Conservation (phyloP, 1,284 basidiomycete species). For the Tilletia indica region DNA sequence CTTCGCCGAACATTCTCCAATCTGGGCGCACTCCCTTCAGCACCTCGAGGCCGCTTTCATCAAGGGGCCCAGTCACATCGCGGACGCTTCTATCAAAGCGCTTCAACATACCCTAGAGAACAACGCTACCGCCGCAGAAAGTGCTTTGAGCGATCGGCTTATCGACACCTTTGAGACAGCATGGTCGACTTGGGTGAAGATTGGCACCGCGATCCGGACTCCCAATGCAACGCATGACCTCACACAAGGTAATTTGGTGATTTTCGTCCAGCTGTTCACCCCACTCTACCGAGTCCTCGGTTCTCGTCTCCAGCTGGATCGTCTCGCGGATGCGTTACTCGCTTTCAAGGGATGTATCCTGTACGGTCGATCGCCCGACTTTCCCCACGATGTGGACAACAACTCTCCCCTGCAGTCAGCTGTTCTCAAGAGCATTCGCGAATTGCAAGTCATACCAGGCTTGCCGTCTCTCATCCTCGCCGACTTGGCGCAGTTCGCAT, state of each 20-base stretch:
- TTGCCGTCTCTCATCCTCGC: constrained; percentile 72
- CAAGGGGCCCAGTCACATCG: constrained; percentile 31
- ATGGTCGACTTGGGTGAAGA: constrained; percentile 24
- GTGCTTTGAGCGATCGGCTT: not conserved
- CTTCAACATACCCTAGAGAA: constrained; percentile 58
- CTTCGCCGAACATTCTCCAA: constrained; percentile 42
- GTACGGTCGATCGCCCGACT: constrained; percentile 78
- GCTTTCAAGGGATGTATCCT: constrained; percentile 79
- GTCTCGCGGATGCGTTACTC: constrained; percentile 68
- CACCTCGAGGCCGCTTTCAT: constrained; percentile 37
- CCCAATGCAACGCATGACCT: constrained; percentile 60
- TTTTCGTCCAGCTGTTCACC: constrained; percentile 70
- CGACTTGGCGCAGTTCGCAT: constrained; percentile 79
- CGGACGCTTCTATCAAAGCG: constrained; percentile 50
- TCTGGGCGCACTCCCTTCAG: constrained; percentile 19
- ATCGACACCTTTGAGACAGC: constrained; percentile 8
- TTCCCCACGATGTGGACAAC: constrained; percentile 78
- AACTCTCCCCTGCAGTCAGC: constrained; percentile 75
- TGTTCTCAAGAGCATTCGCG: constrained; percentile 70
- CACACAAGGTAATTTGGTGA: constrained; percentile 82
- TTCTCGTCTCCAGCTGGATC: constrained; percentile 59
- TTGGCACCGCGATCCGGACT: constrained; percentile 28
- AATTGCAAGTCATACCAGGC: constrained; percentile 62
- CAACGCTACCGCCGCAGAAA: constrained; percentile 7
- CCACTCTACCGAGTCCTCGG: constrained; percentile 47